Evolutionary conservation across 2,329 filamentous ascomycete species (phyloP).

Genomic region (Hypoxylon sp.): DNA sequence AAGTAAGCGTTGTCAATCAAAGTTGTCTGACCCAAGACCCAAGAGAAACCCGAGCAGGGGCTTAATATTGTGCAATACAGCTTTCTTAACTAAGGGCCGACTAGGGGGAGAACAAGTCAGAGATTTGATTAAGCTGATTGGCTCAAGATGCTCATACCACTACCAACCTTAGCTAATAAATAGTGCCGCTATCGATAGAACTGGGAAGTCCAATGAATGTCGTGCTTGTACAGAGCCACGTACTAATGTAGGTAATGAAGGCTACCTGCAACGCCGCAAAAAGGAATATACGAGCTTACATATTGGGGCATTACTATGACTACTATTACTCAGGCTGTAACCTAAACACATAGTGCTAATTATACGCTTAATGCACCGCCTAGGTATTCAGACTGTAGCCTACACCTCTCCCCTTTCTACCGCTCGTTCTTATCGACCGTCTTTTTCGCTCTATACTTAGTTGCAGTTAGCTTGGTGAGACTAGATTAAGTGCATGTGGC

Average conservation of each 20-base stretch:
- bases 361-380: slow-evolving; percentile 28
- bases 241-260: slow-evolving; percentile 20
- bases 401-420: slow-evolving; percentile 15
- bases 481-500: slow-evolving; percentile 30
- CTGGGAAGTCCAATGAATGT: slow-evolving; percentile 12
- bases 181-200: slow-evolving; percentile 30
- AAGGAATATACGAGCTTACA: slow-evolving; percentile 42
- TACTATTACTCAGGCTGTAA: slow-evolving; percentile 32
- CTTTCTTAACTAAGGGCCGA: slow-evolving; percentile 41
- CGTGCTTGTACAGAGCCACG: slow-evolving; percentile 12
- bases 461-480: slow-evolving; percentile 13
- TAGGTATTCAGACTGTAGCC: slow-evolving; percentile 22
- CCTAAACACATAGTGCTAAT: slow-evolving; percentile 34
- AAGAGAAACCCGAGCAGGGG: slow-evolving; percentile 42
- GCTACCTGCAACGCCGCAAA: slow-evolving; percentile 25
- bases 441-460: slow-evolving; percentile 31
- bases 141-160: slow-evolving; percentile 30
- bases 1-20: slow-evolving; percentile 47
- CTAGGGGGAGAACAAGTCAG: slow-evolving; percentile 39
- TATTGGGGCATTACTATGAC: slow-evolving; percentile 28
- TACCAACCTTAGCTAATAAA: slow-evolving; percentile 33
- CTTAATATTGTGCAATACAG: slow-evolving; percentile 46
- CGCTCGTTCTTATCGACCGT: slow-evolving; percentile 12
- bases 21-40: slow-evolving; percentile 48
- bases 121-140: slow-evolving; percentile 44